phyloP scores from a whole-genome alignment of 2,329 filamentous ascomycete species.

The Botrytis cinerea region DNA sequence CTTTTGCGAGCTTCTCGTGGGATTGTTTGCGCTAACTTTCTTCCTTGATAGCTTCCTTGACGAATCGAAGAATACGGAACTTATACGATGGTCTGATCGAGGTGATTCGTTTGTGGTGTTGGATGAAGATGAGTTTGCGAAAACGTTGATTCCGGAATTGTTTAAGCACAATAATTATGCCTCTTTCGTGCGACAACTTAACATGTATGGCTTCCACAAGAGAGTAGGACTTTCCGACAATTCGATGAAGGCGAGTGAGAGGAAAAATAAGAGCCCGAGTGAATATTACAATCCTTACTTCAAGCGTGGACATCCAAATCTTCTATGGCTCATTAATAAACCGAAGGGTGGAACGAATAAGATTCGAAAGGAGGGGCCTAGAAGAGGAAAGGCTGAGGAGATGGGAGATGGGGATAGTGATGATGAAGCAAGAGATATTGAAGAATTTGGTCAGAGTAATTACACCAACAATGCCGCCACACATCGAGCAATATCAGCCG shows the following conservation, averaged over 20 bases:
- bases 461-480: constrained; percentile 48
- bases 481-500: constrained; percentile 42
- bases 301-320: constrained; percentile 84
- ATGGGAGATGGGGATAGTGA: constrained; percentile 72
- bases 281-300: constrained; percentile 99
- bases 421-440: constrained; percentile 55
- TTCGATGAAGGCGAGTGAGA: constrained; percentile 94
- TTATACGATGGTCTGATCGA: constrained; percentile 96
- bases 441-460: constrained; percentile 39
- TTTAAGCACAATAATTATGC: constrained; percentile 82
- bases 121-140: constrained; percentile 88
- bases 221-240: constrained; percentile 91
- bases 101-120: constrained; percentile 96
- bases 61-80: constrained; percentile 85
- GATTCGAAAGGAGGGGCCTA: constrained; percentile 51
- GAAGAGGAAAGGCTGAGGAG: constrained; percentile 58
- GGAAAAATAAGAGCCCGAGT: constrained; percentile 96
- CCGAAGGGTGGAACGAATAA: constrained; percentile 71
- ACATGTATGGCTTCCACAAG: constrained; percentile 66
- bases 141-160: constrained; percentile 70
- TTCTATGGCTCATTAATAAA: constrained; percentile 96
- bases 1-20: constrained; percentile 15
- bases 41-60: constrained; percentile 75
- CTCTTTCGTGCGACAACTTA: constrained; percentile 72
- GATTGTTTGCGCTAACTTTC: constrained; percentile 36